These are phyloP conservation scores for Aspergillus nidulans DNA, from an alignment of 495 filamentous ascomycete species.

Conservation along the genomic window DNA sequence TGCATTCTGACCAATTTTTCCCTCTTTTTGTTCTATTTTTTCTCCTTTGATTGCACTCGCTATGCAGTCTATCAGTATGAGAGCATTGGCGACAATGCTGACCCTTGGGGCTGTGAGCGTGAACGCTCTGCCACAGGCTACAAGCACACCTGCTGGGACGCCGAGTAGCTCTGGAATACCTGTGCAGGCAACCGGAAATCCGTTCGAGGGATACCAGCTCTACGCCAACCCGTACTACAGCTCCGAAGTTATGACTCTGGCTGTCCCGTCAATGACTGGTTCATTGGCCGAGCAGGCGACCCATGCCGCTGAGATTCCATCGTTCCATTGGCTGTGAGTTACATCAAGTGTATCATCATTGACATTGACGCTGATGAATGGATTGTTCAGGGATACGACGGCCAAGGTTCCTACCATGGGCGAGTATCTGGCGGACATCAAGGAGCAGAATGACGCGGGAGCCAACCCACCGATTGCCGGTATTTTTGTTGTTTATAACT, in stretches of 20 bases:
- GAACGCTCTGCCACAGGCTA: slow-evolving; percentile 16
- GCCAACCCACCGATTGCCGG: slow-evolving; percentile 40
- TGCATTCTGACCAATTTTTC: too few relatives aligned
- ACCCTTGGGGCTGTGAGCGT: slow-evolving; percentile 7
- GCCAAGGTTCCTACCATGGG: slow-evolving; percentile 58
- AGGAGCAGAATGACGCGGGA: slow-evolving; percentile 52
- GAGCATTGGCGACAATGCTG: slow-evolving; percentile 6
- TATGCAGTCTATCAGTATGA: slow-evolving; percentile 15
- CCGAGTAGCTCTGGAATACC: slow-evolving; percentile 11
- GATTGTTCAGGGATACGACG: slow-evolving; percentile 45
- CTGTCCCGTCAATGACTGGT: slow-evolving; percentile 46
- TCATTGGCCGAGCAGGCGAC: slow-evolving; percentile 35
- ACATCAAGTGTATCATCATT: not conserved
- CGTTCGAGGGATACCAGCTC: slow-evolving; percentile 38
- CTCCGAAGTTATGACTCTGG: slow-evolving; percentile 47
- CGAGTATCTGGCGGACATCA: slow-evolving; percentile 50
- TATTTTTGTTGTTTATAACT: slow-evolving; percentile 69
- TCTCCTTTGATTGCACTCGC: not conserved
- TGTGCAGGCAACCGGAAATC: slow-evolving; percentile 45
- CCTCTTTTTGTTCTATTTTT: not conserved
- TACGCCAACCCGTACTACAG: slow-evolving; percentile 57
- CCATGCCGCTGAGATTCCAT: slow-evolving; percentile 59
- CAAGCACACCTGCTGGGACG: slow-evolving; percentile 7
- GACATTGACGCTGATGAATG: not conserved
- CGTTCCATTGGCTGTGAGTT: slow-evolving; percentile 67